phyloP scores from a whole-genome alignment of 2,329 filamentous ascomycete genomes.

The Corynespora cassiicola region DNA sequence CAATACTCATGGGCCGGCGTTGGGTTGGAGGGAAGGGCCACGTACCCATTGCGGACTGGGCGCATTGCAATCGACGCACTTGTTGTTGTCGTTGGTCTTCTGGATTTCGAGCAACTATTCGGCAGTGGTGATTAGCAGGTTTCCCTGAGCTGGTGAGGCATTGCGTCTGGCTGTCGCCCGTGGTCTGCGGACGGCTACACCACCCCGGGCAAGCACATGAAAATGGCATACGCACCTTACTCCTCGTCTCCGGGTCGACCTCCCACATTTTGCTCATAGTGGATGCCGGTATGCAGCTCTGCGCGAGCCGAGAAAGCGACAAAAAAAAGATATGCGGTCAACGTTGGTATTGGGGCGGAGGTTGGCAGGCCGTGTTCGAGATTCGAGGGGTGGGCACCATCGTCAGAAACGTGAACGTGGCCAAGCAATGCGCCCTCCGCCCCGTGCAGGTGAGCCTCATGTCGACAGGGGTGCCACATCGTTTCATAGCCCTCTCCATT shows the following conservation, averaged over 20 bases:
- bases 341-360: conserved; percentile 8
- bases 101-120: conserved; percentile 85
- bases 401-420: conserved; percentile 8
- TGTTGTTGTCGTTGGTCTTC: conserved; percentile 85
- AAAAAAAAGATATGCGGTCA: conserved; percentile 3
- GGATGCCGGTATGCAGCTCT: conserved; percentile 16
- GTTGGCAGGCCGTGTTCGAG: conserved; percentile 11
- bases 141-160: background rate
- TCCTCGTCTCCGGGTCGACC: conserved; percentile 95
- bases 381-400: conserved; percentile 12
- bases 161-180: conserved; percentile 2
- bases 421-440: no score
- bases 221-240: conserved; percentile 70
- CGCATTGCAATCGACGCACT: conserved; percentile 93
- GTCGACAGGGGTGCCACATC: no score
- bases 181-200: conserved; percentile 1
- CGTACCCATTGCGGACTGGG: conserved; percentile 96
- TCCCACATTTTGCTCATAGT: conserved; percentile 87
- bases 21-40: conserved; percentile 11
- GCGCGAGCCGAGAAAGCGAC: conserved; percentile 5
- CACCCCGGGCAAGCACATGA: conserved; percentile 1
- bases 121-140: conserved; percentile 21
- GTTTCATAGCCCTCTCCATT: no score
- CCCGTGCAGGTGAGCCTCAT: conserved; percentile 2
- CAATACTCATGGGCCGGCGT: conserved; percentile 21